These are phyloP conservation scores for Nepenthes mirabilis DNA, from an alignment of 148 eudicot genomes.

Conservation along the genomic window DNA sequence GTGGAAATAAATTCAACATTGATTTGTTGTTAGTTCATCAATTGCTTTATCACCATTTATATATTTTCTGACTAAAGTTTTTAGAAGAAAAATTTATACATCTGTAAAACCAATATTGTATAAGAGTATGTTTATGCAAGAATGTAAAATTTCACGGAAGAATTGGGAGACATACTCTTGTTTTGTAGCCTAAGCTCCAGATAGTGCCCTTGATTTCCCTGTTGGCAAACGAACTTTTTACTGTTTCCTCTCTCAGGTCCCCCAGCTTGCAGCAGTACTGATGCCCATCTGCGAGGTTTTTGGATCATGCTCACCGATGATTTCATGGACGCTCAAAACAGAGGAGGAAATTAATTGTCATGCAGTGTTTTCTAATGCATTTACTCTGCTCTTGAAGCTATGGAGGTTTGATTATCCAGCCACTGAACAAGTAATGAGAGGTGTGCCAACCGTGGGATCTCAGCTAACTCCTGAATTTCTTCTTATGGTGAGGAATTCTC, in stretches of 20 bases:
- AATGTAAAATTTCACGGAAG: too few relatives aligned
- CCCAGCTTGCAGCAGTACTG: conserved; percentile 93
- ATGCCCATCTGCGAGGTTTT: conserved; percentile 94
- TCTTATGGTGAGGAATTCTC: conserved; percentile 63
- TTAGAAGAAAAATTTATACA: too few relatives aligned
- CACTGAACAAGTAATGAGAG: conserved; percentile 53
- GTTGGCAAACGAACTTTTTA: conserved; percentile 3
- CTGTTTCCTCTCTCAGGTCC: conserved; percentile 44
- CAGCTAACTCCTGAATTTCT: conserved; percentile 81
- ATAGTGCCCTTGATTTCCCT: too few relatives aligned
- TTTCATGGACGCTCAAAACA: conserved; percentile 48
- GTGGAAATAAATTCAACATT: too few relatives aligned
- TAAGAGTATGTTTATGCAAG: too few relatives aligned
- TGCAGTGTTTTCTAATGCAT: conserved; percentile 86
- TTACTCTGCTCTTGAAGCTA: conserved; percentile 66
- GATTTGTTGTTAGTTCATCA: too few relatives aligned
- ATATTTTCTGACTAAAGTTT: too few relatives aligned
- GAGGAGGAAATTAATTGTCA: conserved; percentile 72
- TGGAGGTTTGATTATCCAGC: conserved; percentile 95
- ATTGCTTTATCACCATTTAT: too few relatives aligned
- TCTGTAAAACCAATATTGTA: too few relatives aligned
- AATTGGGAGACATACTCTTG: too few relatives aligned
- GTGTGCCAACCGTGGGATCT: conserved; percentile 60
- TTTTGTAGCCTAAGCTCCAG: too few relatives aligned
- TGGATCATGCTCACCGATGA: conserved; percentile 72